Evolutionary conservation across 371 early-diverging fungal species (phyloP), one percentile per base, ranked within the genome.

Genomic region (Batkoa obscura): DNA sequence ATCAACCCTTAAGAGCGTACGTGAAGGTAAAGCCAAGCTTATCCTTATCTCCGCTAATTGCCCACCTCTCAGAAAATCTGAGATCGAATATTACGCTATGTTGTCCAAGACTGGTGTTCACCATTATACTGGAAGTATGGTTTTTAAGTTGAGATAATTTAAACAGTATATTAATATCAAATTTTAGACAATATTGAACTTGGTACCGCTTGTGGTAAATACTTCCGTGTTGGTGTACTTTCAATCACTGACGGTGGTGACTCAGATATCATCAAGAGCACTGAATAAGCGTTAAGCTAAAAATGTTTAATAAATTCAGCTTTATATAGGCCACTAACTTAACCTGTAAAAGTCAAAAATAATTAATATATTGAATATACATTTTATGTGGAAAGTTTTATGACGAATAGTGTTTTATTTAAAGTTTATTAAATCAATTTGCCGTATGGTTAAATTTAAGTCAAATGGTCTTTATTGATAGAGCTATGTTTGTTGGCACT

Each of bases 81-180:
- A 97, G 83, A 83, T 97, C 68, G 96, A 97, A 80, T 97, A 97
- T 91, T 95, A 96, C 78, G 98, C 98, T 73, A 97, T 97, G 98
- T 81, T 97, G 72, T 88, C 94, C 78, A 94, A 96, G 88, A 94
- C 96, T 68, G 83, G 82, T 79, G 98, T 97, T 64, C 94, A 94
- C 83, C 95, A 97, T 89, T 97, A 88, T 86, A 72, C 77, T 72
- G 88, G 89, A 69, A 85, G 80, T 76, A 68, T 67, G 76, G 74
- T 48, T 36, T 12, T 48, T 43, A 43, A 38, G 54, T 32, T 32
- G 12, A 15, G n/a, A n/a, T n/a, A n/a, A n/a, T n/a, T n/a, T n/a
- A n/a, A n/a, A n/a, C n/a, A n/a, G n/a, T n/a, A n/a, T n/a, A 46
- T 52, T 43, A 55, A 31, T 17, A 10, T 65, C 35, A 31, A 45